phyloP scores from a whole-genome alignment of 768 basidiomycete genomes.

The Leccinellum luteum region DNA sequence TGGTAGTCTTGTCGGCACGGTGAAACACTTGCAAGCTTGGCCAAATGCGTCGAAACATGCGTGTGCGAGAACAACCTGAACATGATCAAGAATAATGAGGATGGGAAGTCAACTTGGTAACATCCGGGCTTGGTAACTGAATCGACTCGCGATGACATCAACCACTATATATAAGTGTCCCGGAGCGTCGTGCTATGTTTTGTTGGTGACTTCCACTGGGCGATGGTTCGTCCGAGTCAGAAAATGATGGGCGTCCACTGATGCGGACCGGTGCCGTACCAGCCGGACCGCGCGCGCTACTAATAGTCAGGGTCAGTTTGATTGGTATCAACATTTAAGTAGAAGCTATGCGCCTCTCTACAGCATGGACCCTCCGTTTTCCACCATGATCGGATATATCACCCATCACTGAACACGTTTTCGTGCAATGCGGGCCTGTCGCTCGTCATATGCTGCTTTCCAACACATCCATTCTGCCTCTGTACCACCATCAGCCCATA shows the following conservation, averaged over 20 bases:
- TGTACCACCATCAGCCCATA: slow-evolving; percentile 78
- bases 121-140: too few relatives aligned
- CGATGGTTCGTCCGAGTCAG: too few relatives aligned
- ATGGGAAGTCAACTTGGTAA: background rate
- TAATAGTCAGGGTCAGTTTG: too few relatives aligned
- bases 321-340: background rate
- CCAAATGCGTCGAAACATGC: slow-evolving; percentile 12
- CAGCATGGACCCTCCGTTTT: slow-evolving; percentile 38
- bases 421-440: slow-evolving; percentile 16
- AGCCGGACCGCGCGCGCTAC: too few relatives aligned
- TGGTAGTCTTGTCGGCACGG: background rate
- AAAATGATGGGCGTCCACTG: too few relatives aligned
- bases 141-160: too few relatives aligned
- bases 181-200: too few relatives aligned
- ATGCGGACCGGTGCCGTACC: background rate
- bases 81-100: background rate
- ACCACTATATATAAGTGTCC: too few relatives aligned
- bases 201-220: too few relatives aligned
- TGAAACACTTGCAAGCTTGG: slow-evolving; percentile 1
- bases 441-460: slow-evolving; percentile 55
- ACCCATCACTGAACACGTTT: slow-evolving; percentile 17
- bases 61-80: slow-evolving; percentile 1
- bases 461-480: slow-evolving; percentile 70
- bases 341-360: slow-evolving; percentile 4
- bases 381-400: slow-evolving; percentile 43